These are phyloP conservation scores for Chlorella sp. DNA, from an alignment of 139 green algal species.

Conservation along the genomic window DNA sequence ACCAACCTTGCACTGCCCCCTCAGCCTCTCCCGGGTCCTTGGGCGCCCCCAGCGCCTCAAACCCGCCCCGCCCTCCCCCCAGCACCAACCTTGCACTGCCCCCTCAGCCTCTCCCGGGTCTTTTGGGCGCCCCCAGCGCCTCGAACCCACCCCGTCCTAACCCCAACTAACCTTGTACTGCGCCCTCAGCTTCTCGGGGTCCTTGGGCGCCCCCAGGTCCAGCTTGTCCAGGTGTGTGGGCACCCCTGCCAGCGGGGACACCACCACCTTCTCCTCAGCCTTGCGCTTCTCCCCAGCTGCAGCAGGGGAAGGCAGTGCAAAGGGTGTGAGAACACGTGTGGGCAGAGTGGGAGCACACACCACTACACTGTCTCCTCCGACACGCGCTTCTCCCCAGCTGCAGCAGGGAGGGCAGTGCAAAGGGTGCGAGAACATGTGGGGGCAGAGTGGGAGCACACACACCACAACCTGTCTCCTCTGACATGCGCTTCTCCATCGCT, in stretches of 20 bases:
- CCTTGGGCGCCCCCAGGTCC: slow-evolving; percentile 36
- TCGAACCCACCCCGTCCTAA: too few relatives aligned
- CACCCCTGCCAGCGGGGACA: neutral
- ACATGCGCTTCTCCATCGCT: neutral
- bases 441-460: too few relatives aligned
- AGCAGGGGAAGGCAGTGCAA: neutral
- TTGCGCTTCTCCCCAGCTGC: slow-evolving; percentile 1
- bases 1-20: slow-evolving; percentile 42
- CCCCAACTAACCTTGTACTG: slow-evolving; percentile 41
- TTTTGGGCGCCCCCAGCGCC: too few relatives aligned
- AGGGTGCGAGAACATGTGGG: too few relatives aligned
- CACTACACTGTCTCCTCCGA: neutral
- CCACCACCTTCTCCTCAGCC: slow-evolving; percentile 23
- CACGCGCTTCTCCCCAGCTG: too few relatives aligned
- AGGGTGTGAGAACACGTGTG: too few relatives aligned
- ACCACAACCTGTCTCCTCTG: slow-evolving; percentile 27
- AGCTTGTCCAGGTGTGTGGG: slow-evolving; percentile 29
- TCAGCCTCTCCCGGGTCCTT: too few relatives aligned
- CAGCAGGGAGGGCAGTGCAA: too few relatives aligned
- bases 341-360: too few relatives aligned
- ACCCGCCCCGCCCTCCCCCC: too few relatives aligned
- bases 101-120: too few relatives aligned
- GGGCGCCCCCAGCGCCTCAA: too few relatives aligned
- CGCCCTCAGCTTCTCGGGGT: slow-evolving; percentile 20
- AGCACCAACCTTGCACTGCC: slow-evolving; percentile 42